Evolutionary conservation across 2,329 filamentous ascomycete genomes (phyloP).

Genomic region (Didymella sp.): DNA sequence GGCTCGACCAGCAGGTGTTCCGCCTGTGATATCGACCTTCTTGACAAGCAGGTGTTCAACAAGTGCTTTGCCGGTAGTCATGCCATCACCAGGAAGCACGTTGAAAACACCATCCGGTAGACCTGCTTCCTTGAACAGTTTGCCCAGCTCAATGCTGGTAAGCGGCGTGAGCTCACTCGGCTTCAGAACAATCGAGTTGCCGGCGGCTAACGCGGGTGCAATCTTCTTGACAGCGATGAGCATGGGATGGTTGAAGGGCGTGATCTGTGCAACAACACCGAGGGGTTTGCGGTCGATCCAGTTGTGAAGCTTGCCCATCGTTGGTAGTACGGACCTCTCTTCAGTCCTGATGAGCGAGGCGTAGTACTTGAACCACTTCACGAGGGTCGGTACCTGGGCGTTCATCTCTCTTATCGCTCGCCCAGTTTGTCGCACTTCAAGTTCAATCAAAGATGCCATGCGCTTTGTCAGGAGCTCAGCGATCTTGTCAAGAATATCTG

Average conservation of each 20-base stretch:
- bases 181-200: constrained; percentile 48
- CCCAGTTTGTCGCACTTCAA: constrained; percentile 73
- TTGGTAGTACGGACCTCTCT: constrained; percentile 70
- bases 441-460: constrained; percentile 64
- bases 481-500: constrained; percentile 67
- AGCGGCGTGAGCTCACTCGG: constrained; percentile 50
- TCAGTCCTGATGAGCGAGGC: constrained; percentile 71
- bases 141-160: constrained; percentile 46
- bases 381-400: constrained; percentile 70
- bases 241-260: constrained; percentile 51
- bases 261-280: constrained; percentile 50
- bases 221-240: constrained; percentile 53
- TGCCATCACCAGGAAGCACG: constrained; percentile 44
- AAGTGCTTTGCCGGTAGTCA: constrained; percentile 46
- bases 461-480: constrained; percentile 61
- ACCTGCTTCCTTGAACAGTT: constrained; percentile 48
- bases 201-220: constrained; percentile 47
- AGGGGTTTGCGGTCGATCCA: constrained; percentile 51
- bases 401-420: constrained; percentile 73
- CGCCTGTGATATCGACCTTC: constrained; percentile 51
- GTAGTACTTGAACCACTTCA: constrained; percentile 76
- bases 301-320: constrained; percentile 61
- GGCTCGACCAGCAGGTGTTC: constrained; percentile 47
- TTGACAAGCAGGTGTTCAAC: constrained; percentile 46
- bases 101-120: constrained; percentile 49